A percentile compares a stretch with the other conserved stretches of the same genome.
phyloP scores from a whole-genome alignment of 1,139 yeast species.

The Waltiozyma solani region DNA sequence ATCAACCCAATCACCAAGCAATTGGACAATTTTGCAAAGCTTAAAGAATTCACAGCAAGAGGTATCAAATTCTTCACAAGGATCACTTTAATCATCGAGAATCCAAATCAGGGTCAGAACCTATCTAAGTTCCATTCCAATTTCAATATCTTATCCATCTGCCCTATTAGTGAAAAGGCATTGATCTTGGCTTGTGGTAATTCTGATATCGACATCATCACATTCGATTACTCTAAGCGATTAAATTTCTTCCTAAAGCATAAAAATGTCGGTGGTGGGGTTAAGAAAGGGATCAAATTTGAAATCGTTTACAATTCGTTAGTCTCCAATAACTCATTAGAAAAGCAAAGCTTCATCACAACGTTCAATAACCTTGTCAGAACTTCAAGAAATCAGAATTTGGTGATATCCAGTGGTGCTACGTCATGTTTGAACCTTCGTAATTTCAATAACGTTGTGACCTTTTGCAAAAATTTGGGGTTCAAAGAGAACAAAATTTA shows the following conservation, averaged over 20 bases:
- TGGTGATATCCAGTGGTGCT: slow-evolving; percentile 76
- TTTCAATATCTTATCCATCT: slow-evolving; percentile 75
- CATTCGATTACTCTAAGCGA: slow-evolving; percentile 56
- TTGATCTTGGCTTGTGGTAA: slow-evolving; percentile 61
- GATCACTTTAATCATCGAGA: slow-evolving; percentile 65
- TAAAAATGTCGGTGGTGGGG: slow-evolving; percentile 75
- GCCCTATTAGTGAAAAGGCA: slow-evolving; percentile 74
- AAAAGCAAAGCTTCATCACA: slow-evolving; percentile 47
- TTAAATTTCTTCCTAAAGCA: slow-evolving; percentile 76
- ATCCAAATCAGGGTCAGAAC: slow-evolving; percentile 68
- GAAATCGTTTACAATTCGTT: slow-evolving; percentile 61
- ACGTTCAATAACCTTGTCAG: slow-evolving; percentile 73
- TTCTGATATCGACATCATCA: slow-evolving; percentile 70
- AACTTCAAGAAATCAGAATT: slow-evolving; percentile 72
- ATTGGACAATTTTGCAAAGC: slow-evolving; percentile 14
- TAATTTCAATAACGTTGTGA: slow-evolving; percentile 57
- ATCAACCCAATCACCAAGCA: slow-evolving; percentile 25
- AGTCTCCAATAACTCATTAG: slow-evolving; percentile 22
- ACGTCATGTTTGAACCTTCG: slow-evolving; percentile 46
- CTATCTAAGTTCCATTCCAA: slow-evolving; percentile 48
- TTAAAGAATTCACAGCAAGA: slow-evolving; percentile 26
- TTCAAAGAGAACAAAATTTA: slow-evolving; percentile 40
- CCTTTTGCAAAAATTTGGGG: slow-evolving; percentile 61
- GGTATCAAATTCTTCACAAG: slow-evolving; percentile 52
- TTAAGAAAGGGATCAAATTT: slow-evolving; percentile 71